Base-by-base conservation (phyloP, 352 stramenopile genomes). In the Peronospora tabacina region DNA sequence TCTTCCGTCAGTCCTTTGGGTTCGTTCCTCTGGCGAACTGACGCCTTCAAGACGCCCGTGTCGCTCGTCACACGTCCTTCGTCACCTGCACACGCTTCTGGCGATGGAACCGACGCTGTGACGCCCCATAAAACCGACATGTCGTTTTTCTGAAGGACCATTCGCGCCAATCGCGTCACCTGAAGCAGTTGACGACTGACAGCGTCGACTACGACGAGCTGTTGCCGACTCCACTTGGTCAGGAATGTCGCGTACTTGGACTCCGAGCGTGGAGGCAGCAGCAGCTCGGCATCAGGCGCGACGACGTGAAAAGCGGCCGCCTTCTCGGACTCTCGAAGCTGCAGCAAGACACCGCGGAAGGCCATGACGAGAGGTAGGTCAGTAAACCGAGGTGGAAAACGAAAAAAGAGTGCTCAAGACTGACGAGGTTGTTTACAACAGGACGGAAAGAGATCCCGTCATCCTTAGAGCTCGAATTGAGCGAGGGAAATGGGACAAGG, bases 311-410 rank as follows among this genome's bases (percentile, higher is more conserved):
- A 90, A 37, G 41, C 47, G 1, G 38, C 49, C 51, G 46, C 38
- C 32, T 48, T 66, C 38, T 66, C 53, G 22, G 35, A 43, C 46
- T 82, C 70, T 0, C 40, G 22, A 13, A 79, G 46, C 37, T 66
- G 45, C 22, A 88, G 71, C 41, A 90, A 50, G 47, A 82, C 66
- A 16, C 79, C 79, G n/a, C 74, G 74, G 64, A 88, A 87, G 49
- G 68, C 68, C 75, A 90, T 86, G 13, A 43, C 6, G n/a, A n/a
- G n/a, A n/a, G n/a, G n/a, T n/a, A n/a, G 3, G 19, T 22, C 1
- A 22, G 19, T 3, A 22, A 1, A 22, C 3, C 19, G 19, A 22
- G 3, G 19, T n/a, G n/a, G n/a, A n/a, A n/a, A n/a, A n/a, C n/a
- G n/a, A n/a, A n/a, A n/a, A n/a, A n/a, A n/a, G n/a, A n/a, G n/a